These are phyloP conservation scores for Manihot esculenta DNA, from an alignment of 441 rosid genomes.

Conservation along the genomic window DNA sequence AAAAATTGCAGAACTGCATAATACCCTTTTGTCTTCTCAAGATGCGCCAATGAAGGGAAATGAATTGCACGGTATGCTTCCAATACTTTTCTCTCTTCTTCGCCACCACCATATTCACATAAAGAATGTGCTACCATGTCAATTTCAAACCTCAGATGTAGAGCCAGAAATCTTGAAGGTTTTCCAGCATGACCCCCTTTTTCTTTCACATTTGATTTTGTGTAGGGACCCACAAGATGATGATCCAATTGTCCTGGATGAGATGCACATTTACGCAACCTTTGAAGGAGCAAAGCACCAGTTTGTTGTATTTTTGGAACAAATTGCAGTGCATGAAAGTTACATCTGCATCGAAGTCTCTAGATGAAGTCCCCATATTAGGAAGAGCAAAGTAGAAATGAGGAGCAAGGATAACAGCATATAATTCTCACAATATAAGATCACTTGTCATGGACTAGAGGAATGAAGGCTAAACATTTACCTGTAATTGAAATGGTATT, in stretches of 20 bases:
- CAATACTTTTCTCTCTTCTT: slow-evolving; percentile 65
- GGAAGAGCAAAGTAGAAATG: slow-evolving; percentile 33
- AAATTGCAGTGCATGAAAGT: slow-evolving; percentile 80
- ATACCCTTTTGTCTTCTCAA: slow-evolving; percentile 60
- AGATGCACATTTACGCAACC: slow-evolving; percentile 55
- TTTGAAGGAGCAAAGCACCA: slow-evolving; percentile 67
- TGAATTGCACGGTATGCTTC: slow-evolving; percentile 85
- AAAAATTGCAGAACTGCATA: slow-evolving; percentile 23
- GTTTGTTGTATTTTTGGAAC: slow-evolving; percentile 87
- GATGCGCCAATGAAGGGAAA: slow-evolving; percentile 71
- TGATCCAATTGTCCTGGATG: slow-evolving; percentile 65
- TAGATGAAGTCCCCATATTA: slow-evolving; percentile 58
- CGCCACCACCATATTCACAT: slow-evolving; percentile 93
- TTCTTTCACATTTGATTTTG: slow-evolving; percentile 44
- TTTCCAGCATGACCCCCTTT: slow-evolving; percentile 41
- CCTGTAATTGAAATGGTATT: slow-evolving; percentile 86
- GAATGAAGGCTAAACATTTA: slow-evolving; percentile 33
- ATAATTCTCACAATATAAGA: slow-evolving; percentile 12
- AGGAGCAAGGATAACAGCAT: slow-evolving; percentile 1
- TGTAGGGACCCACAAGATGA: slow-evolving; percentile 70
- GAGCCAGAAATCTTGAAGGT: slow-evolving; percentile 70
- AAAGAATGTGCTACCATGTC: slow-evolving; percentile 99
- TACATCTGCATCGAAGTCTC: slow-evolving; percentile 99
- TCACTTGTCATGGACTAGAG: slow-evolving; percentile 14
- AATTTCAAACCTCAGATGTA: slow-evolving; percentile 93